Evolutionary conservation across 1,284 basidiomycete species (phyloP), one percentile per base, ranked within the genome.

Genomic region (Boletus semigastroideus): DNA sequence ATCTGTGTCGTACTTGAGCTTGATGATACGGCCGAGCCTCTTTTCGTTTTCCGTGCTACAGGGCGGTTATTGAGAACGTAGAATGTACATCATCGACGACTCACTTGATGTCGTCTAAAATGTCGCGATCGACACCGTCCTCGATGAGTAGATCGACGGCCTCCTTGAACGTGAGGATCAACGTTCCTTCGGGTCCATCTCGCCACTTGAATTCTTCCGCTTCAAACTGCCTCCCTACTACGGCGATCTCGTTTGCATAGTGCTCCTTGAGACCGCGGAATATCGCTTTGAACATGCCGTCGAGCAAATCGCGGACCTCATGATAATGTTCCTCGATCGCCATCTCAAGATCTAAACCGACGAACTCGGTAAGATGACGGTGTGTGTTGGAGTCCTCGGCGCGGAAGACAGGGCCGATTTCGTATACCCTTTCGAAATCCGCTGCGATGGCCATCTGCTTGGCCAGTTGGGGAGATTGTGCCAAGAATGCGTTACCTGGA

Each of bases 381-480:
- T 98, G 92, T 5, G 96, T 98, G 73, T 97, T 96, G 39, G 94
- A 91, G 72, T 98, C 86, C 72, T 99, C 96, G n/a, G 96, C 96
- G 59, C 96, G 92, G 79, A 99, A 99, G 46, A 98, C 94, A 52
- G 86, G 86, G 0, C 88, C 96, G 58, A 99, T 94, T 74, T 99
- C 97, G 73, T 96, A 99, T 5, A 99, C 97, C 40, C 92, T 83
- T 68, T 97, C 96, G 71, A 99, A 95, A 76, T 99, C 97, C 55
- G 94, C 94, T 33, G 96, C 93, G 62, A 99, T 99, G 54, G 92
- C 93, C 97, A 99, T 99, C 74, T 99, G 97, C 74, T 99, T 99
- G 45, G 93, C 92, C 14, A 99, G 79, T 71, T 99, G 97, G 40
- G 97, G 97, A 44, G 89, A 93, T 72, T 99, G 97, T 8, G 97